Percentiles rank a stretch among this genome's conserved stretches.
These are phyloP conservation scores for Pecoramyces ruminantium DNA, from an alignment of 192 early-diverging fungal genomes.

Conservation along the genomic window DNA sequence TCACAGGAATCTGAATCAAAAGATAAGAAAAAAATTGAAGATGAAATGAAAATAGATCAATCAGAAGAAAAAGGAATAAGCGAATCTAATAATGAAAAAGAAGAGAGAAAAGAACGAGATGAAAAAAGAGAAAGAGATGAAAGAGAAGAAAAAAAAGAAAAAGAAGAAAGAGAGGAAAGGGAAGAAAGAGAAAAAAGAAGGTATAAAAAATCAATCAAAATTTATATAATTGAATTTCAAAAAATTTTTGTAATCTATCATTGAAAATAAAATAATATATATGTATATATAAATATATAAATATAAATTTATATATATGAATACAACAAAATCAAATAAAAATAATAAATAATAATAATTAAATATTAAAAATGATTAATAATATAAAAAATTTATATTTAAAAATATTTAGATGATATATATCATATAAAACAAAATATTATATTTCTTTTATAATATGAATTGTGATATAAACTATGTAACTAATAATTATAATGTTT, in stretches of 20 bases:
- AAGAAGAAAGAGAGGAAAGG: conserved; percentile 9
- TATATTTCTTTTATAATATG: neutral
- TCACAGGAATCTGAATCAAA: too few relatives aligned
- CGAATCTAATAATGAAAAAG: conserved; percentile 15
- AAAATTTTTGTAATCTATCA: too few relatives aligned
- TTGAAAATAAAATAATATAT: too few relatives aligned
- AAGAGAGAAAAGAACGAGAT: conserved; percentile 12
- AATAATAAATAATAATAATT: too few relatives aligned
- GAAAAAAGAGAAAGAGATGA: conserved; percentile 5
- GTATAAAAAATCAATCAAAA: neutral
- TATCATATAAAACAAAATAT: neutral
- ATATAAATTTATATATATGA: too few relatives aligned
- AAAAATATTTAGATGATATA: neutral
- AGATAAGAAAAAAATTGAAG: conserved; percentile 1
- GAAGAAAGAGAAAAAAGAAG: neutral
- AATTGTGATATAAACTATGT: neutral
- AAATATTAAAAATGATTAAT: too few relatives aligned
- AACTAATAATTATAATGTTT: neutral
- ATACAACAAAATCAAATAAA: neutral
- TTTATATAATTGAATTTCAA: too few relatives aligned
- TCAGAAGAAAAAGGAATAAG: conserved; percentile 12
- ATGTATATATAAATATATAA: too few relatives aligned
- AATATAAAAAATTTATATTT: neutral
- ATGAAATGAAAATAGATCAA: neutral
- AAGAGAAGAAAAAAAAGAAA: conserved; percentile 6